Base-by-base conservation (phyloP, 768 basidiomycete species). In the Cyclocybe aegerita region DNA sequence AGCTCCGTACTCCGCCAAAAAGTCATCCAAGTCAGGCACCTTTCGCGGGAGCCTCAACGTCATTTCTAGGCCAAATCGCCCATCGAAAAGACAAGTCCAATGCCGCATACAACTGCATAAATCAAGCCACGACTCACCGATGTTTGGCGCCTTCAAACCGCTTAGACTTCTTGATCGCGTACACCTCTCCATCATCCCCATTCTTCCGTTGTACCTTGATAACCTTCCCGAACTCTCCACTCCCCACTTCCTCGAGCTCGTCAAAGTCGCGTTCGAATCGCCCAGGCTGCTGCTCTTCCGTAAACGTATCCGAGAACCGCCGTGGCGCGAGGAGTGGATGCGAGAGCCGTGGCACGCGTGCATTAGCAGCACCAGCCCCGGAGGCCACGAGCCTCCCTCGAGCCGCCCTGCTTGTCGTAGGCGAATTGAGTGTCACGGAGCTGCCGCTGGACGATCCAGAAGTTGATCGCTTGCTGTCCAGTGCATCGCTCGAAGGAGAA, bases 111-210 rank as follows among this genome's bases (percentile, higher is more conserved):
- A 39, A 43, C 49, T 33, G 40, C 42, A 54, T 54, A 57, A 14
- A 50, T 34, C 39, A 49, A 32, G 35, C 38, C 48, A 41, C 54
- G 49, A 71, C 84, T 61, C 66, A 95, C 90, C 96, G 80, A 71
- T 97, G 95, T 68, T 89, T 87, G 36, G 80, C 81, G 23, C 96
- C 96, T 62, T 93, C 90, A 59, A 97, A 95, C 31, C 83, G 80
- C 72, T 95, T 94, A 30, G 92, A 95, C 65, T 90, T 89, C 77
- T 99, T 99, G 62, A 99, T 83, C 8, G 96, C 96, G 66, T 79
- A 95, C 32, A 91, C 69, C 42, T 71, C 69, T 33, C 65, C 61
- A 34, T 80, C 72, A 53, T 76, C 70, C 53, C 71, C 74, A 36
- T 77, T 75, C 71, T 93, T 91, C 64, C 76, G 73, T 48, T 79